Base-by-base conservation (phyloP, 345 rosid genomes). In the Rhodamnia rubescens region DNA sequence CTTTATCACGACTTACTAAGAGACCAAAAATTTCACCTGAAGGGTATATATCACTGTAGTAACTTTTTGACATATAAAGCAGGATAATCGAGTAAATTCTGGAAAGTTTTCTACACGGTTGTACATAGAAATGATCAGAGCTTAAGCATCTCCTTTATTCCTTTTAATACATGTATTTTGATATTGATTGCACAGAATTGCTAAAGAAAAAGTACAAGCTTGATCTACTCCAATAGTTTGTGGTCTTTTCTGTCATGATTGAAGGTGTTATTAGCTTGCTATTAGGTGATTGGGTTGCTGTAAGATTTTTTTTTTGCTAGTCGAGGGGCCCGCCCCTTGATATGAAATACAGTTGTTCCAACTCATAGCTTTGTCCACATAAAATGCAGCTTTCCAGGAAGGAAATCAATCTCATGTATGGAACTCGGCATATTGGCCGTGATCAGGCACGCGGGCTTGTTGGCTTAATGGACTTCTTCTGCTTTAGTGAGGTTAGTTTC, bases 401-500 rank as follows among this genome's bases (percentile, higher is more conserved):
- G 85, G 98, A 97, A 86, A 87, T 97, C 86, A 90, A 90, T 58
- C 90, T 89, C 69, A 89, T 92, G 85, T 97, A 97, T 84, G 98
- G 99, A 53, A 95, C 98, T 1, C 88, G 99, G 83, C 99, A 93
- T 87, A 93, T 97, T 87, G 98, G 99, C 61, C 96, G 95, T 88
- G 94, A 94, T 83, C 99, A 95, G 89, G 98, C 98, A 3, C 95
- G 94, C 58, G 92, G 85, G n/a, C 94, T 97, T 53, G 98, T 94
- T 86, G 98, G 98, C 69, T 91, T 97, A 90, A 97, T 97, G 99
- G 98, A 97, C 91, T 93, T 95, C 92, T 97, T 97, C 89, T 97
- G 99, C 90, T 97, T 97, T 90, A 97, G 96, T 56, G 98, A 97
- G 98, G 98, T 97, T 32, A 81, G 90, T 91, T 88, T 84, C 40